Evolutionary conservation across 2,329 filamentous ascomycete genomes (phyloP), one percentile per base, ranked within the genome.

Genomic region (Pseudogymnoascus sp.): DNA sequence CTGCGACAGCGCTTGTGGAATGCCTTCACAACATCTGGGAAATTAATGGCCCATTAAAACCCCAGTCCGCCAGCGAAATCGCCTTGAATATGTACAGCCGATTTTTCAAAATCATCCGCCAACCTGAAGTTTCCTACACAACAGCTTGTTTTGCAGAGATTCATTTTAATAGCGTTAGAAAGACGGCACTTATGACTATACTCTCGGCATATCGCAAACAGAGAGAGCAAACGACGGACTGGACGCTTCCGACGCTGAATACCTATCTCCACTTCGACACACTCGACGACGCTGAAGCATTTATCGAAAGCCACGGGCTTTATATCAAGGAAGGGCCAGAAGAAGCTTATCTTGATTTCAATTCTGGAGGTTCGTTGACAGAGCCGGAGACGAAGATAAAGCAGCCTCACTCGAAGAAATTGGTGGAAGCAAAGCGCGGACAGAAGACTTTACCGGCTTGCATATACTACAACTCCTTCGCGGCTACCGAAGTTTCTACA

Each of bases 111-210:
- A 84, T 88, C 58, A 75, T 88, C 29, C 78, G 83, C 66, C 78
- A 81, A 41, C 75, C 77, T 0, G 74, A 76, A 13, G 81, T 87
- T 2, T 88, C 86, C 0, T 89, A 88, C 69, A 87, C 84, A 1
- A 87, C 88, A 84, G 86, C 85, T 12, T 88, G 86, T 67, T 82
- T 89, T 64, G 85, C 85, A 5, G 85, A 88, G 68, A 82, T 85
- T n/a, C 84, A 87, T 68, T 87, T 89, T 63, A 81, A 83, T 41
- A 77, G 79, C 36, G 75, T 88, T 33, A 83, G 86, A 41, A 82
- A 83, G 61, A 78, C 80, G 10, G 81, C 86, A 13, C 71, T 88
- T 15, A 79, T 79, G 61, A 80, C 81, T 13, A 74, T 88, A 21
- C 79, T 81, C 59, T 78, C 75, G 61, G 78, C 81, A 1, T 83